Conservation (phyloP, 1,139 yeast genomes). For the Saccharomycopsis hybrid region DNA sequence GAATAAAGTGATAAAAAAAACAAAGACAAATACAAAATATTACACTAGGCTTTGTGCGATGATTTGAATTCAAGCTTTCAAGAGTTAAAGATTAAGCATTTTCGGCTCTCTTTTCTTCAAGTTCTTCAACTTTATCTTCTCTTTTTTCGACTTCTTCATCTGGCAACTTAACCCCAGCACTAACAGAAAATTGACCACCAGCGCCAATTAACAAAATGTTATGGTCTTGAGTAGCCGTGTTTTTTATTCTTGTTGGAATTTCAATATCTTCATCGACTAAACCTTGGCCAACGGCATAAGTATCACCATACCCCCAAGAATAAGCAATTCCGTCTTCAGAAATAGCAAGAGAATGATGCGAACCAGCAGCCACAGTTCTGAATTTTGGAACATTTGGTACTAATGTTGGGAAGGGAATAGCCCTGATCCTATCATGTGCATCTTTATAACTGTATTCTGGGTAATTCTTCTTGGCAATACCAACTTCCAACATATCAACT, state of each 20-base stretch:
- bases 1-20: too few species aligned
- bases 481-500: conserved; percentile 88
- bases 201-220: conserved; percentile 70
- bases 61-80: too few species aligned
- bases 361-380: conserved; percentile 70
- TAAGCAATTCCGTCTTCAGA: conserved; percentile 78
- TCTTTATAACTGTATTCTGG: conserved; percentile 67
- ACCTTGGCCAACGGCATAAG: conserved; percentile 93
- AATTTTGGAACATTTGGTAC: conserved; percentile 52
- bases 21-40: too few species aligned
- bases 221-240: conserved; percentile 84
- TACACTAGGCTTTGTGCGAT: too few species aligned
- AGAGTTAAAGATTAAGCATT: too few species aligned
- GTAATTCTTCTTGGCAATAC: conserved; percentile 59
- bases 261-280: conserved; percentile 87
- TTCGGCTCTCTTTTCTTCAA: conserved; percentile 9
- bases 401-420: conserved; percentile 81
- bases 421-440: conserved; percentile 72
- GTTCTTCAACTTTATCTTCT: conserved; percentile 39
- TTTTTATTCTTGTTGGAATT: conserved; percentile 75
- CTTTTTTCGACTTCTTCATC: conserved; percentile 64
- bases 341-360: conserved; percentile 87
- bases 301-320: conserved; percentile 98
- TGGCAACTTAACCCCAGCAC: conserved; percentile 67
- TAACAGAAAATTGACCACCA: conserved; percentile 91